Conservation (phyloP, 345 rosid genomes). For the Passiflora organensis region DNA sequence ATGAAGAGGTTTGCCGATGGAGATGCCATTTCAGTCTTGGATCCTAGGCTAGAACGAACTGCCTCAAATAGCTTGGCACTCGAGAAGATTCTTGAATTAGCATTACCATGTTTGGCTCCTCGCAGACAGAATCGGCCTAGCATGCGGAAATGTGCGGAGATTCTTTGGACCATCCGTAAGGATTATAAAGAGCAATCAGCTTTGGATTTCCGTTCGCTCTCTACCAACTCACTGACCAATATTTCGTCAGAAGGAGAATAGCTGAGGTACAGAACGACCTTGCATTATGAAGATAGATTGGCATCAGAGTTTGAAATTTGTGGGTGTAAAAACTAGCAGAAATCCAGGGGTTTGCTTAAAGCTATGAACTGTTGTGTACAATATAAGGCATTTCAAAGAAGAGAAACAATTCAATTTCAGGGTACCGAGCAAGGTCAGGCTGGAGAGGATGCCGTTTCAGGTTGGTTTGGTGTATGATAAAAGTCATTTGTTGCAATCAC, state of each 20-base stretch:
- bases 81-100: constrained; percentile 70
- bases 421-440: no score
- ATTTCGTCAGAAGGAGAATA: constrained; percentile 17
- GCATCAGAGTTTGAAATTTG: background rate
- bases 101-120: constrained; percentile 73
- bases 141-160: constrained; percentile 81
- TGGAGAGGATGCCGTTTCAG: no score
- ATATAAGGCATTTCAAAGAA: no score
- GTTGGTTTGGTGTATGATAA: no score
- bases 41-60: constrained; percentile 56
- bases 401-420: no score
- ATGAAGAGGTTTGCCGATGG: constrained; percentile 64
- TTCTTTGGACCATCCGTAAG: constrained; percentile 83
- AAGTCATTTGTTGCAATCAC: no score
- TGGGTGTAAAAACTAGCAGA: background rate
- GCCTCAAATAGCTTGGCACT: constrained; percentile 47
- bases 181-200: constrained; percentile 52
- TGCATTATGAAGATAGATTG: background rate
- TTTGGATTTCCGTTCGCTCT: constrained; percentile 29
- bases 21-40: constrained; percentile 50
- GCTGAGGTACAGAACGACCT: background rate
- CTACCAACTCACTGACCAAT: constrained; percentile 36
- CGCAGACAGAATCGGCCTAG: constrained; percentile 61
- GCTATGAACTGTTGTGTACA: no score
- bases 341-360: no score